These are phyloP conservation scores for Syncephalastrum sp. DNA, from an alignment of 371 early-diverging fungal species.

Conservation along the genomic window DNA sequence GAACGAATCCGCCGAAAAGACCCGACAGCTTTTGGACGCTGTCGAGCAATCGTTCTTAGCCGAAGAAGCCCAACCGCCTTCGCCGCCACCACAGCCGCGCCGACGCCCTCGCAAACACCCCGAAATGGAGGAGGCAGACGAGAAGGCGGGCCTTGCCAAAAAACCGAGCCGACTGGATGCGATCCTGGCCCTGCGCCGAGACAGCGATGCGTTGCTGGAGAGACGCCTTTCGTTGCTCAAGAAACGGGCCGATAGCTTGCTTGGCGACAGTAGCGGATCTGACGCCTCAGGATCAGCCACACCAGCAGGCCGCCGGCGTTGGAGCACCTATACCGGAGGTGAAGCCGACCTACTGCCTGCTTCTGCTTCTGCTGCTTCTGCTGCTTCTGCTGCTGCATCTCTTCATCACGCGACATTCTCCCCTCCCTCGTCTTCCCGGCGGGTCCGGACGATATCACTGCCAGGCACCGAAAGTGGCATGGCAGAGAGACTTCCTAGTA, in stretches of 20 bases:
- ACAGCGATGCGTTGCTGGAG: constrained; percentile 18
- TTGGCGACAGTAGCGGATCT: background rate
- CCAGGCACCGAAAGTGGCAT: too few species aligned
- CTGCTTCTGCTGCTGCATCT: background rate
- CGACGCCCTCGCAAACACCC: background rate
- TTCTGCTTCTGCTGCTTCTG: too few species aligned
- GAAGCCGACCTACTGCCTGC: background rate
- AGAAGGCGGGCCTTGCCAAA: constrained; percentile 1
- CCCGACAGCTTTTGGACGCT: constrained; percentile 9
- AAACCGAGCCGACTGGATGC: constrained; percentile 14
- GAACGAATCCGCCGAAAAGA: constrained; percentile 12
- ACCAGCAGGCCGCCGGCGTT: constrained; percentile 1
- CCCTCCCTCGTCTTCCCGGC: too few species aligned
- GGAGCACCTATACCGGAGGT: constrained; percentile 6
- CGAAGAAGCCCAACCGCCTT: background rate
- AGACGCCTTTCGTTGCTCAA: constrained; percentile 14
- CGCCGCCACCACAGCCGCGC: background rate
- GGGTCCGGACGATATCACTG: too few species aligned
- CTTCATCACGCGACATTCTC: background rate
- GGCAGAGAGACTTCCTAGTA: too few species aligned
- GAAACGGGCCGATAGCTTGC: constrained; percentile 8
- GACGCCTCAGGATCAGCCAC: background rate
- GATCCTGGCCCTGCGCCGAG: constrained; percentile 13
- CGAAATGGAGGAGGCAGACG: too few species aligned
- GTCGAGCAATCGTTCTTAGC: constrained; percentile 11